These are phyloP conservation scores for Penicillium occitanis DNA, from an alignment of 2,329 filamentous ascomycete genomes.

Conservation along the genomic window DNA sequence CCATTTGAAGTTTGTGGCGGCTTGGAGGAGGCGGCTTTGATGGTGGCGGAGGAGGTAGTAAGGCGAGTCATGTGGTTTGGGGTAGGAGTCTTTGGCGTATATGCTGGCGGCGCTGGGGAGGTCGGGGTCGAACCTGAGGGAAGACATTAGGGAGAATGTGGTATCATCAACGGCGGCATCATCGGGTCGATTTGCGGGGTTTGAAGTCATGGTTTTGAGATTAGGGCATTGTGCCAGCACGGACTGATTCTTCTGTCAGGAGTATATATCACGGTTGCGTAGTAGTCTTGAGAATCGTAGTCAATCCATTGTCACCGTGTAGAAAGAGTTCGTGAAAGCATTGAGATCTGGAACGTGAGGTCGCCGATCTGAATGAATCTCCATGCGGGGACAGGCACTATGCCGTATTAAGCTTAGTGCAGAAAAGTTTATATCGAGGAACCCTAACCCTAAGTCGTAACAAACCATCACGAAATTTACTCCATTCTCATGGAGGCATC, in stretches of 20 bases:
- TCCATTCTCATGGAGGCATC: too few species aligned
- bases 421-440: neutral
- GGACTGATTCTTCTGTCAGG: neutral
- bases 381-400: neutral
- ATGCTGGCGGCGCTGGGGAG: slow-evolving; percentile 45
- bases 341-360: neutral
- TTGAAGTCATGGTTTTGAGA: slow-evolving; percentile 8
- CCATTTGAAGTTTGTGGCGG: slow-evolving; percentile 54
- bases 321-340: neutral
- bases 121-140: slow-evolving; percentile 67
- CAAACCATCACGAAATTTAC: too few species aligned
- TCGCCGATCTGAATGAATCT: neutral
- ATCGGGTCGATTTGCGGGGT: neutral
- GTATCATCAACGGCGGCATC: neutral
- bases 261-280: neutral
- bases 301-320: neutral
- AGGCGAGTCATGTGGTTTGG: slow-evolving; percentile 51
- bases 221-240: neutral
- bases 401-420: neutral
- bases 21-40: slow-evolving; percentile 70
- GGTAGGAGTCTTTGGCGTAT: slow-evolving; percentile 35
- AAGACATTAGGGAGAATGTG: slow-evolving; percentile 66
- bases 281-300: neutral
- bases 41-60: slow-evolving; percentile 81
- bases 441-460: neutral